Conservation (phyloP, 805 yeast genomes). For the Suhomyces emberorum region DNA sequence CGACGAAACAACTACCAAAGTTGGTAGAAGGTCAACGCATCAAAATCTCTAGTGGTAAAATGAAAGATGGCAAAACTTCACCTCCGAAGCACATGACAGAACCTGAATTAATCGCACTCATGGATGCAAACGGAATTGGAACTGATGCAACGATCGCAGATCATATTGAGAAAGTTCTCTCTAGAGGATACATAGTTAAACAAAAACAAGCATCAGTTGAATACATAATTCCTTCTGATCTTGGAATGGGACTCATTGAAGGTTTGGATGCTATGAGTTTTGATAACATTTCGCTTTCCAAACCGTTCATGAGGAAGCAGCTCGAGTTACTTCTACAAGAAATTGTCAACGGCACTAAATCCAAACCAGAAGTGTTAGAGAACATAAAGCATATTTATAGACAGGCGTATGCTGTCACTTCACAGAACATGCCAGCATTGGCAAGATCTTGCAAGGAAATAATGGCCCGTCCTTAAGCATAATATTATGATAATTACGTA, state of each 20-base stretch:
- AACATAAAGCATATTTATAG: slow-evolving; percentile 57
- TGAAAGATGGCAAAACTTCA: slow-evolving; percentile 72
- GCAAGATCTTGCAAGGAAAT: slow-evolving; percentile 18
- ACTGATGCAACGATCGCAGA: slow-evolving; percentile 99
- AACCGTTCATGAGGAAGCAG: slow-evolving; percentile 80
- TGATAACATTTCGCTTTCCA: slow-evolving; percentile 69
- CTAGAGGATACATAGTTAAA: slow-evolving; percentile 63
- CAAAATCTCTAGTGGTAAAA: slow-evolving; percentile 50
- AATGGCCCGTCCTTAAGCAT: neutral
- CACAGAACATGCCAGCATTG: slow-evolving; percentile 37
- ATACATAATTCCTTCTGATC: slow-evolving; percentile 67
- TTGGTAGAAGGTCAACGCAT: slow-evolving; percentile 58
- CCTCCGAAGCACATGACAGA: slow-evolving; percentile 88
- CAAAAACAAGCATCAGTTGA: slow-evolving; percentile 35
- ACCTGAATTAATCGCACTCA: slow-evolving; percentile 82
- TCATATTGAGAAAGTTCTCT: slow-evolving; percentile 78
- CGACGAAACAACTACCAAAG: slow-evolving; percentile 60
- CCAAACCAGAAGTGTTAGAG: slow-evolving; percentile 51
- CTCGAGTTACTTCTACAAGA: slow-evolving; percentile 64
- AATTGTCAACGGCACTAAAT: slow-evolving; percentile 63
- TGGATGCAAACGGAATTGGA: slow-evolving; percentile 98
- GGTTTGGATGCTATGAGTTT: slow-evolving; percentile 81
- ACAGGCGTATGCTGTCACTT: slow-evolving; percentile 54
- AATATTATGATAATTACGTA: neutral
- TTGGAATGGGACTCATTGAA: slow-evolving; percentile 84